A percentile compares a stretch with the other conserved stretches of the same genome.
Conservation (phyloP, 2,329 filamentous ascomycete species). For the Venturia oleaginea region DNA sequence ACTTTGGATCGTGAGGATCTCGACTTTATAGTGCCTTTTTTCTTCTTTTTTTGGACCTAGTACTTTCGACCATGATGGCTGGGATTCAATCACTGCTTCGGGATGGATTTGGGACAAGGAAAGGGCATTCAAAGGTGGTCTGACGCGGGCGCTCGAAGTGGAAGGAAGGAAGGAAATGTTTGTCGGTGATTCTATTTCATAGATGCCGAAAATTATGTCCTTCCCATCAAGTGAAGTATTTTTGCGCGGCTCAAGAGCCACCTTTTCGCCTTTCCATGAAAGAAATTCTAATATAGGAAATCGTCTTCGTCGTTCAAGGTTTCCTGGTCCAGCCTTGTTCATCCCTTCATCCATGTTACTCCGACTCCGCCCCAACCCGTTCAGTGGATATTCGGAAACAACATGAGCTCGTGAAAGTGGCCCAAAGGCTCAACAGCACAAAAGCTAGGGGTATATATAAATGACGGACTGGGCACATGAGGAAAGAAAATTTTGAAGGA, state of each 20-base stretch:
- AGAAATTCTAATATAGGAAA: not conserved
- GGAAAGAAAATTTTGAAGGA: not conserved
- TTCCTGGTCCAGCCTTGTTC: not conserved
- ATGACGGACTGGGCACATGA: not conserved
- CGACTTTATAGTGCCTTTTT: no score
- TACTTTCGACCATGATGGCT: no score
- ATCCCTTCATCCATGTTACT: not conserved
- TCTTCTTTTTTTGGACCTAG: no score
- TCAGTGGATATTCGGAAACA: not conserved
- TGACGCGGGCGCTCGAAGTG: no score
- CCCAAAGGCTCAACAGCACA: not conserved
- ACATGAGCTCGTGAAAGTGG: not conserved
- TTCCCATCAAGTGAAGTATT: not conserved
- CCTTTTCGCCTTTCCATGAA: not conserved
- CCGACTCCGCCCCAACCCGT: not conserved
- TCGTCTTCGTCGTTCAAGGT: not conserved
- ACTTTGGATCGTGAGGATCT: no score
- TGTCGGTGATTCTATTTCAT: not conserved
- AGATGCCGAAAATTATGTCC: not conserved
- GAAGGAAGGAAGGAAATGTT: not conserved
- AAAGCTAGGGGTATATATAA: conserved; percentile 5
- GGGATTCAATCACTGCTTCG: no score
- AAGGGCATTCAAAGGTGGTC: no score
- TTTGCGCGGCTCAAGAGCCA: not conserved
- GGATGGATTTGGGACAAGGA: no score